Evolutionary conservation across 352 stramenopile species (phyloP).

Genomic region (Lagenidium sp.): DNA sequence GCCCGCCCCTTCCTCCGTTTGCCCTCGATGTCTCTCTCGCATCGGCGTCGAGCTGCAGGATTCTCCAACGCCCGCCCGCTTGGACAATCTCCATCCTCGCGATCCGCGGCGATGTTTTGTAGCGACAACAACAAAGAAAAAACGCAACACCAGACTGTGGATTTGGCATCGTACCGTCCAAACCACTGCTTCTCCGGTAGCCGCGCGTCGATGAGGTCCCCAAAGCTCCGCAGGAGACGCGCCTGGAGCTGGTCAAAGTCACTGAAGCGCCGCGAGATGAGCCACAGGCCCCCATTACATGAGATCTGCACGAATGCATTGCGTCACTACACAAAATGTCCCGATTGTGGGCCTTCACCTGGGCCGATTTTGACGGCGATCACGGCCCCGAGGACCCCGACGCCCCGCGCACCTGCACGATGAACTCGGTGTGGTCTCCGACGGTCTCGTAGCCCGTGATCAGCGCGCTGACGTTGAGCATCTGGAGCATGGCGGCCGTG

Average conservation of each 20-base stretch:
- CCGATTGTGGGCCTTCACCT: not conserved
- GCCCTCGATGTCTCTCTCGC: not conserved
- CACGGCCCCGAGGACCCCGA: not conserved
- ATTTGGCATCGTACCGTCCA: constrained; percentile 47
- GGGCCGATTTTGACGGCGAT: too few species aligned
- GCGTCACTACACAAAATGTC: not conserved
- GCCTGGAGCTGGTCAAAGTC: constrained; percentile 85
- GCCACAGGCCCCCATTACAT: constrained; percentile 74
- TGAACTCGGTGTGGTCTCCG: constrained; percentile 81
- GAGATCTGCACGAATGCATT: constrained; percentile 61
- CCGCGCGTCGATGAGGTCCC: constrained; percentile 53
- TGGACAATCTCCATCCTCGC: too few species aligned
- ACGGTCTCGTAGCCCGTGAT: constrained; percentile 80
- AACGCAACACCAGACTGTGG: too few species aligned
- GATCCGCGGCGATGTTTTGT: too few species aligned
- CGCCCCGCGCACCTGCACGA: constrained; percentile 35
- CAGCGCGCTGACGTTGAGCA: constrained; percentile 71
- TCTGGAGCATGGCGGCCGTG: too few species aligned
- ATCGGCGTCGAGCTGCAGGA: not conserved
- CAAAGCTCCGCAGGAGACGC: constrained; percentile 60
- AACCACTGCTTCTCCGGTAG: constrained; percentile 86
- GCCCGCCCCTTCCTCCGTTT: not conserved
- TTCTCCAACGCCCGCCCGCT: too few species aligned
- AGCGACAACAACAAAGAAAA: too few species aligned
- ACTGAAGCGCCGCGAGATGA: constrained; percentile 78